Base-by-base conservation (phyloP, 257 asterid genomes). In the Buddleja alternifolia region DNA sequence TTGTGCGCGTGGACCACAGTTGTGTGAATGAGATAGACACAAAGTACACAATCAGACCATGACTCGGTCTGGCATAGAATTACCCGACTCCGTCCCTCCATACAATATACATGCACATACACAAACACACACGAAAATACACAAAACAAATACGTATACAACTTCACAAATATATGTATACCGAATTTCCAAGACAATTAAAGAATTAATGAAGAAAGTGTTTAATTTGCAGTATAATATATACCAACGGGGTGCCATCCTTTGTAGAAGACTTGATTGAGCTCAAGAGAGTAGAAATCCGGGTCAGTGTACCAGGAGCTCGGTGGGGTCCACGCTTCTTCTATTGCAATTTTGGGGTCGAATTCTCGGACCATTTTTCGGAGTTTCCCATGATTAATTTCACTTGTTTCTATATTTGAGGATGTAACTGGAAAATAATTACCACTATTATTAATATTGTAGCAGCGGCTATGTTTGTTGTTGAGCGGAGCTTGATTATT, bases 221-320 rank as follows among this genome's bases (percentile, higher is more conserved):
- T 62, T 29, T 29, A 29, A 29, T 29, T 29, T 29, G n/a, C n/a
- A n/a, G n/a, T n/a, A n/a, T 29, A 5, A 55, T 14, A 16, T 23
- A 21, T 72, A 89, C 96, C 96, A 61, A 87, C 88, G 29, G 86
- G 51, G 29, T 89, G 96, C 96, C 97, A 92, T 61, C 95, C 96
- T 62, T 70, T 73, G 80, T 73, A 79, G 77, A 92, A 90, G 59
- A 88, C 83, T 34, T 37, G 90, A 67, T 77, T 32, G 45, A 90
- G 89, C 79, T 92, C 98, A 15, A 66, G 77, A 36, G 75, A 74
- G 50, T 83, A 83, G 71, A 92, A 88, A 75, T 83, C 77, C 39
- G 88, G 80, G 53, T 88, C 88, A 4, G 86, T 84, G 63, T 92
- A 92, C 95, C 98, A 90, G 25, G 88, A 83, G 77, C 87, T 83